These are phyloP conservation scores for Fraxinus albicans DNA, from an alignment of 305 asterid genomes.

Conservation along the genomic window DNA sequence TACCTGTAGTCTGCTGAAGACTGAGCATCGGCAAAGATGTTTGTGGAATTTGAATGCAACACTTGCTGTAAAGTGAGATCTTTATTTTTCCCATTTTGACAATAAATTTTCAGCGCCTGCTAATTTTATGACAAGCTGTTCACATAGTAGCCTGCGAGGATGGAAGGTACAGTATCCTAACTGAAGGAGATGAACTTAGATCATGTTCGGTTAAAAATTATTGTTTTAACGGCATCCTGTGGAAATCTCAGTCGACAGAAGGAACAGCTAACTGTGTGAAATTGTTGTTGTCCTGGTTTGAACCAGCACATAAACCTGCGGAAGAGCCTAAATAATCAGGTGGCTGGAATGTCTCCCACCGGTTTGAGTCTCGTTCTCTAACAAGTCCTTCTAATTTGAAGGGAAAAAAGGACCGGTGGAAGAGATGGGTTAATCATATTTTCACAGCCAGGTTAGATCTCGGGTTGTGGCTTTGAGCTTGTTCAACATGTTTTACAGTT, in stretches of 20 bases:
- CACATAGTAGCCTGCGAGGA: background rate
- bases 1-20: background rate
- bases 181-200: background rate
- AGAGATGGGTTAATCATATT: background rate
- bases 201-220: background rate
- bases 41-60: background rate
- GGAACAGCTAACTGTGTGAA: background rate
- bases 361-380: background rate
- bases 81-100: background rate
- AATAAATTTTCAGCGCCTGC: background rate
- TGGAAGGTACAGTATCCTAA: background rate
- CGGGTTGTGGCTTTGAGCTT: background rate
- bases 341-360: background rate
- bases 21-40: background rate
- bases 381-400: background rate
- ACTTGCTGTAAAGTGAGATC: background rate
- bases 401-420: background rate
- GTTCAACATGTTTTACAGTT: background rate
- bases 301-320: background rate
- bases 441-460: background rate
- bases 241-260: background rate
- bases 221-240: background rate
- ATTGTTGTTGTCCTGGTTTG: background rate
- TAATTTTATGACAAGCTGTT: background rate
- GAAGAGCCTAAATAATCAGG: background rate